phyloP scores from a whole-genome alignment of 169 alveolate species.

The Eimeria praecox region DNA sequence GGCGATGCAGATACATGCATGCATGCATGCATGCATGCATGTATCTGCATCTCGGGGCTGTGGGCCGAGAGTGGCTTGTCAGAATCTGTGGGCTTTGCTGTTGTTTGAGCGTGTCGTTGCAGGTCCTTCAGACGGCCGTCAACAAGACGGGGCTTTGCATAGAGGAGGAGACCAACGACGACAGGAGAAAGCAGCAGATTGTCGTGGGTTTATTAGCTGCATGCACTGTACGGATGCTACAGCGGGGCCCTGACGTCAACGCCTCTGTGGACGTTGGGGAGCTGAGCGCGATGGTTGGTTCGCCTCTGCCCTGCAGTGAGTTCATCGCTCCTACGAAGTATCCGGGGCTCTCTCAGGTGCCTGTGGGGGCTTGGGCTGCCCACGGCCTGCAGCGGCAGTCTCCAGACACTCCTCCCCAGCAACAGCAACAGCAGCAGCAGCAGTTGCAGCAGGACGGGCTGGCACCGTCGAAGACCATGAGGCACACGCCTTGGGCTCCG shows the following conservation, averaged over 20 bases:
- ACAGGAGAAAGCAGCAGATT: conserved; percentile 44
- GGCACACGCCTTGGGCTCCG: not conserved
- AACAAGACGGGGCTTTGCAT: conserved; percentile 27
- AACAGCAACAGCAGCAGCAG: not conserved
- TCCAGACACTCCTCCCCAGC: not conserved
- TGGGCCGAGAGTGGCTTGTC: not conserved
- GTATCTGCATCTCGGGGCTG: not conserved
- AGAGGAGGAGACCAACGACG: conserved; percentile 53
- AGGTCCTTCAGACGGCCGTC: conserved; percentile 44
- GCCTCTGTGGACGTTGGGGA: conserved; percentile 35
- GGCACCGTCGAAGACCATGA: not conserved
- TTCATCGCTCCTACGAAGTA: not conserved
- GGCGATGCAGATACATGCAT: not conserved
- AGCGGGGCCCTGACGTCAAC: conserved; percentile 42
- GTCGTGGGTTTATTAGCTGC: conserved; percentile 39
- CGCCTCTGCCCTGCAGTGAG: conserved; percentile 30
- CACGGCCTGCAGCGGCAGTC: conserved; percentile 14
- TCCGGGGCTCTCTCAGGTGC: too few relatives aligned
- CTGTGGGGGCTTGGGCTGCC: too few relatives aligned
- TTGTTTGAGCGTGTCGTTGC: not conserved
- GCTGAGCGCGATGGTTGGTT: conserved; percentile 52
- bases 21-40: not conserved
- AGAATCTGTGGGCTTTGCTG: not conserved
- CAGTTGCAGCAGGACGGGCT: conserved; percentile 17
- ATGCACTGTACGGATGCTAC: conserved; percentile 46